A percentile compares a stretch with the other conserved stretches of the same genome.
Conservation (phyloP, 345 rosid genomes). For the Bruguiera sexangula region DNA sequence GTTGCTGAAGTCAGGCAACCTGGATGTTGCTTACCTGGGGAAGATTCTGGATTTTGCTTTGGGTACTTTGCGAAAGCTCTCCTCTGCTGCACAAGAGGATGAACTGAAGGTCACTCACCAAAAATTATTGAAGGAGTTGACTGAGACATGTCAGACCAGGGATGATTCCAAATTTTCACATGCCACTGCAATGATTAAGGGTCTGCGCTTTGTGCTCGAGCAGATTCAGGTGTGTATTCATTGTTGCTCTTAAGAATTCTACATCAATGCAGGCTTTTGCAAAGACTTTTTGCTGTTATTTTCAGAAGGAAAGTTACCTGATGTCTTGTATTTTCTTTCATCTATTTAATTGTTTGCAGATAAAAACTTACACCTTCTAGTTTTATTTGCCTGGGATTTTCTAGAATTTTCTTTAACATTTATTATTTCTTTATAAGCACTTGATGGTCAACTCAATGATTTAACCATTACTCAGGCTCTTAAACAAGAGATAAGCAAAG, state of each 20-base stretch:
- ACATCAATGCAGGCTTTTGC: no score
- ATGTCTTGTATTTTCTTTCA: no score
- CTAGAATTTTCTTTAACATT: no score
- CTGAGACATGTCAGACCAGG: conserved; percentile 47
- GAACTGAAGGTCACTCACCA: conserved; percentile 48
- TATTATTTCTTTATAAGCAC: no score
- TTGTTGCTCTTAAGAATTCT: no score
- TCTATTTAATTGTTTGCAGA: no score
- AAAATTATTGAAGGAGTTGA: conserved; percentile 57
- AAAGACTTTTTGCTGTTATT: no score
- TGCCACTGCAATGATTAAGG: conserved; percentile 58
- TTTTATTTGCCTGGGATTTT: no score
- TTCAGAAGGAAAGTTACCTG: no score
- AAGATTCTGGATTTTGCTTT: conserved; percentile 71
- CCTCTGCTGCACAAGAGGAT: conserved; percentile 66
- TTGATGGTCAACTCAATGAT: no score
- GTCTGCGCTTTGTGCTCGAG: conserved; percentile 72
- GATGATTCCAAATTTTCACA: conserved; percentile 45
- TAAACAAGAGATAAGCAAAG: conserved; percentile 66
- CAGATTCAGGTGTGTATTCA: conserved; percentile 67
- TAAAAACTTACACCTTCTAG: no score
- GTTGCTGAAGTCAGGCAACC: conserved; percentile 67
- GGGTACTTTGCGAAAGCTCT: conserved; percentile 71
- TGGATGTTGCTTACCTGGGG: conserved; percentile 70
- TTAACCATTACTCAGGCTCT: conserved; percentile 41